Evolutionary conservation across 1,139 yeast genomes (phyloP), one percentile per base, ranked within the genome.

Genomic region (Candida sanyaensis): DNA sequence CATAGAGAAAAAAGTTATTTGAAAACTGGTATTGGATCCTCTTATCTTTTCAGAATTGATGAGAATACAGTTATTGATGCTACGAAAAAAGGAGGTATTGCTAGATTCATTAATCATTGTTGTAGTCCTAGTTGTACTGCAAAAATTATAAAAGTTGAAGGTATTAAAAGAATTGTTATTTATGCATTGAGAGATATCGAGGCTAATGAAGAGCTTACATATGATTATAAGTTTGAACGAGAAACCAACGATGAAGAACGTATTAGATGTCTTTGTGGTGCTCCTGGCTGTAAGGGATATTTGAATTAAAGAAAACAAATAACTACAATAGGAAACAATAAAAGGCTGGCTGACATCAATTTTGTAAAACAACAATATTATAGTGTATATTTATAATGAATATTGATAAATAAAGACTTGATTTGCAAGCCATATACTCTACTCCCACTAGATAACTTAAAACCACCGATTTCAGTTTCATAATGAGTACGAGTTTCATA

Each of bases 71-170:
- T 95, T 6, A 88, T 95, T 49, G 99, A 95, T 69, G 99, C 99
- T 2, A 93, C 99, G 1, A 92, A 92, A 62, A 88, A 87, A 55
- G 99, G 99, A 34, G 97, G 97, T 3, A 91, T 92, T 58, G 99
- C 99, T 0, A 72, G 97, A 53, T 93, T 95, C 61, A 93, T 93
- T 64, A 93, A 95, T 62, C 99, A 95, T 66, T 90, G 97, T 64
- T 93, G 99, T 69, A 88, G 87, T 50, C 99, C 99, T 2, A 91
- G 96, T 57, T 93, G 99, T 68, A 91, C 96, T 0, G 98, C 99
- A 2, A 93, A 92, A 64, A 91, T 93, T 63, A 92, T 93, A 62
- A 91, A 91, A 63, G 97, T 91, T 33, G 97, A 90, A 53, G 98
- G 97, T 7, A 86, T 82, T 59, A 91, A 90, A 69, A 80, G 98